phyloP scores from a whole-genome alignment of 73 alveolate species.

The Vitrella brassicaformis region DNA sequence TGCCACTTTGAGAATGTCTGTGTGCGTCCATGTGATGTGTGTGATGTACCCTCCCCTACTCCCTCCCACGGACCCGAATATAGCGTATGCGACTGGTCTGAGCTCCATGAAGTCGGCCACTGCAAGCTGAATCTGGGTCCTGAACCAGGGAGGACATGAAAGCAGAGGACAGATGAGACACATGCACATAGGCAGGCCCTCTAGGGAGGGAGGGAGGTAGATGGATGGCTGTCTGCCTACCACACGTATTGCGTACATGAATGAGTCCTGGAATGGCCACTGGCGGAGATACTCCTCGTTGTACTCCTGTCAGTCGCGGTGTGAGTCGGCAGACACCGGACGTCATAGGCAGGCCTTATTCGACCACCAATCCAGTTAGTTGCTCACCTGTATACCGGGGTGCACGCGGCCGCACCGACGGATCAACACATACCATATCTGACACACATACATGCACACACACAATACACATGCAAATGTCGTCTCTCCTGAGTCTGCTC shows the following conservation, averaged over 20 bases:
- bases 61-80: slow-evolving; percentile 38
- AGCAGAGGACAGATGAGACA: neutral
- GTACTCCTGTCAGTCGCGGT: too few relatives aligned
- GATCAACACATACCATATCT: neutral
- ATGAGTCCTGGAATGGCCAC: slow-evolving; percentile 26
- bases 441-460: neutral
- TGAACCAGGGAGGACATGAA: neutral
- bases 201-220: too few relatives aligned
- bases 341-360: too few relatives aligned
- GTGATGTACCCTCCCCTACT: slow-evolving; percentile 6
- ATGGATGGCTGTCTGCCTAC: too few relatives aligned
- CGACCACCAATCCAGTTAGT: too few relatives aligned
- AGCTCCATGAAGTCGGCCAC: too few relatives aligned
- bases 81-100: too few relatives aligned
- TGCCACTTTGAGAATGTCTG: too few relatives aligned
- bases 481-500: too few relatives aligned
- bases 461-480: neutral
- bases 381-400: neutral
- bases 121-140: too few relatives aligned
- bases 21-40: too few relatives aligned
- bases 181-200: slow-evolving; percentile 18
- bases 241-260: slow-evolving; percentile 34
- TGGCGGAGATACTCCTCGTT: neutral
- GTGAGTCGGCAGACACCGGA: too few relatives aligned
- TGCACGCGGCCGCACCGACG: neutral